Base-by-base conservation (phyloP, 169 alveolate genomes). In the Cryptosporidium meleagridis region DNA sequence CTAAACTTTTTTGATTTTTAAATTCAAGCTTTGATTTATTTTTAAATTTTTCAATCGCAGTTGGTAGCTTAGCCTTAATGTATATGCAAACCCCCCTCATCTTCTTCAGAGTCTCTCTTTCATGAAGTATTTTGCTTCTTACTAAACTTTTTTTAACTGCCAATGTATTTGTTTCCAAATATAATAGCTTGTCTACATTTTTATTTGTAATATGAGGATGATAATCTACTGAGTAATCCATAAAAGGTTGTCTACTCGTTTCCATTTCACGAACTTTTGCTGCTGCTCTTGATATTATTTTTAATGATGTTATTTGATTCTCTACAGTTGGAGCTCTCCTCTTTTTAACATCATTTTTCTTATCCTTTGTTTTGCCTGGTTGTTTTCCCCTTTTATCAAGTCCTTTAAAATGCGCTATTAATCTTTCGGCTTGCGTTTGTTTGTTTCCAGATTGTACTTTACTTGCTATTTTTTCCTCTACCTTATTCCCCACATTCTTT, bases 21-120 rank as follows among this genome's bases (percentile, higher is more conserved):
- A 55, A 70, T 70, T 45, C 33, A 16, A 31, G 16, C 37, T 33
- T 69, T 44, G 37, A 44, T 70, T 48, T 52, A 48, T 12, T 45
- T 29, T 70, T 70, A 67, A 62, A 80, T 62, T 80, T 80, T 59
- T 65, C 75, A 16, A 80, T 53, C 14, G 75, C 68, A 58, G 80
- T 67, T 62, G 89, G 89, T 10, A 80, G 35, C 33, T 80, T 80
- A 58, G 89, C 89, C 45, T 80, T 80, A 45, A 80, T 65, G 44
- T 80, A 80, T 41, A 80, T 65, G 44, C 89, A 80, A 1, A 41
- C 89, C 0, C 89, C 89, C 26, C 89, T 80, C 89, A 80, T 80
- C 31, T 80, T 80, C 44, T 80, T 80, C 26, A 80, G 14, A 16
- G 75, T 80, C 45, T 62, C 75, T 45, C 89, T 80, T 62, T 80